Evolutionary conservation across 2,329 filamentous ascomycete species (phyloP), one percentile per base, ranked within the genome.

Genomic region (Alternaria angustiovoidea): DNA sequence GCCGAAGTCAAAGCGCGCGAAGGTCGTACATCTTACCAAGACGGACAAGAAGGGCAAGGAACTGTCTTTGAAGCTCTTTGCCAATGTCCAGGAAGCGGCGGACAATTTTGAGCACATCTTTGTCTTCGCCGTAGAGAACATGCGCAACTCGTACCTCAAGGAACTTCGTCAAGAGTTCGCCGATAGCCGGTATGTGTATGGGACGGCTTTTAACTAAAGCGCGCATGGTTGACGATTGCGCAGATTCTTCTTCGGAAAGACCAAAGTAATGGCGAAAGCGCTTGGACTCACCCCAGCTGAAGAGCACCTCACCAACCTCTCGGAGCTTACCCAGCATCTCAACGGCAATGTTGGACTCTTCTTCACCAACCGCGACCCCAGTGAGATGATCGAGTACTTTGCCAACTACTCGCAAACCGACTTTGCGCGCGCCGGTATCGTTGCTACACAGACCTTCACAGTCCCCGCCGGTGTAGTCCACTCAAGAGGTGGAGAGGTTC

Each of bases 161-260:
- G 89, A 93, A 74, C 92, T 98, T 70, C 89, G 94, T 70, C 87
- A 89, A 68, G 91, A 97, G 73, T 89, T 97, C 71, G 85, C 85
- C 51, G 93, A 97, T 82, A 91, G 91, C 84, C 88, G 91, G 92
- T 95, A 82, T 69, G 85, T 54, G 11, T 24, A n/a, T 36, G 26
- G 16, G 11, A n/a, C 16, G 9, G 18, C 5, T n/a, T 2, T 6
- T 4, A 12, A 5, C 11, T 1, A 7, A 24, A 36, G 24, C 20
- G 44, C 32, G 16, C 30, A 30, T 2, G 24, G 9, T 24, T 26
- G 63, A 75, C 55, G 44, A 43, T 34, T 59, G 46, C 46, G 48
- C 72, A 95, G 94, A 72, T 84, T 99, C 78, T 98, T 98, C 88
- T 98, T 97, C 81, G 95, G 94, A 82, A 99, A 98, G 85, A 98